Evolutionary conservation across 192 early-diverging fungal genomes (phyloP).

Genomic region (Mortierella claussenii): DNA sequence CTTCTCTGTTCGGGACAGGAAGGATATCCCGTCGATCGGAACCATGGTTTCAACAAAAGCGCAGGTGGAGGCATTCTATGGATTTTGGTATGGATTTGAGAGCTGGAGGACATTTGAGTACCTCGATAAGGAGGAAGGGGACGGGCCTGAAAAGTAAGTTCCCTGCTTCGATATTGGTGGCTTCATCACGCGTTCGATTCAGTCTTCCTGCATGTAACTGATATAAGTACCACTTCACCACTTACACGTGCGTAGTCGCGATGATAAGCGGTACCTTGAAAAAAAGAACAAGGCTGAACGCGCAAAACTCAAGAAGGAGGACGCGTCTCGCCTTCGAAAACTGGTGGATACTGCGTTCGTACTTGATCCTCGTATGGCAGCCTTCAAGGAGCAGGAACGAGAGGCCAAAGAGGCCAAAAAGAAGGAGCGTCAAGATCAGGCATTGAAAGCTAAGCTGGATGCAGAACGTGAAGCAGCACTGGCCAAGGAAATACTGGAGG

Average conservation of each 20-base stretch:
- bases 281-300: slow-evolving; percentile 81
- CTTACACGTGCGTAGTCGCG: slow-evolving; percentile 56
- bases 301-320: slow-evolving; percentile 82
- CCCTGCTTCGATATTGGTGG: background rate
- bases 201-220: no score
- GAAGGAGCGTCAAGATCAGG: slow-evolving; percentile 64
- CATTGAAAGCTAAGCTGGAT: slow-evolving; percentile 51
- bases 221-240: no score
- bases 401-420: slow-evolving; percentile 75
- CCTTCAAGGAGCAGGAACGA: slow-evolving; percentile 77
- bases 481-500: slow-evolving; percentile 51
- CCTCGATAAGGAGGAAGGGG: slow-evolving; percentile 84
- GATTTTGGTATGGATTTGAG: slow-evolving; percentile 81
- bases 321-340: slow-evolving; percentile 74
- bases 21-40: slow-evolving; percentile 66
- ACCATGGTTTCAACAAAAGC: slow-evolving; percentile 67
- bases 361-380: slow-evolving; percentile 79
- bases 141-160: slow-evolving; percentile 69
- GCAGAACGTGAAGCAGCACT: slow-evolving; percentile 44
- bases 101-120: slow-evolving; percentile 87
- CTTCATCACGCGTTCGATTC: background rate
- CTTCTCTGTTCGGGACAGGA: slow-evolving; percentile 51
- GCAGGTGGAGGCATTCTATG: slow-evolving; percentile 79
- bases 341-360: slow-evolving; percentile 65
- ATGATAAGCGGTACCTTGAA: slow-evolving; percentile 81